Evolutionary conservation across 495 filamentous ascomycete genomes (phyloP).

Genomic region (Penicillium coprophilum): DNA sequence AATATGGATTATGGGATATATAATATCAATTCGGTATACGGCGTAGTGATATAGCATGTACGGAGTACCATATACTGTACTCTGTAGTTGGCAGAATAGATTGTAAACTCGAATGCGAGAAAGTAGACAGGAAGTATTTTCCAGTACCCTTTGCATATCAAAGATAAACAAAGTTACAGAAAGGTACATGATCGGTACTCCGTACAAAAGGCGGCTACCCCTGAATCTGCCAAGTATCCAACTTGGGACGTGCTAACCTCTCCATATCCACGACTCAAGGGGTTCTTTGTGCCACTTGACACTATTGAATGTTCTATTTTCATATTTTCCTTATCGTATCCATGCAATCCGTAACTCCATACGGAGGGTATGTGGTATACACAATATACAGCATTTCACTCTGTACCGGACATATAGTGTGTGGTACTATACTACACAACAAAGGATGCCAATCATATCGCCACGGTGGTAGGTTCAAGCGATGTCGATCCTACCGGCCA

Average conservation of each 20-base stretch:
- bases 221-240: conserved; percentile 17
- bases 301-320: conserved; percentile 32
- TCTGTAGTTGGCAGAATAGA: no score
- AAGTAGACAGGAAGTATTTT: not conserved
- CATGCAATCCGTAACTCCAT: not conserved
- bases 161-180: not conserved
- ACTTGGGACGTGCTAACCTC: conserved; percentile 9
- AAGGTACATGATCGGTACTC: not conserved
- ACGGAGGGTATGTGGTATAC: not conserved
- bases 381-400: not conserved
- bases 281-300: conserved; percentile 7
- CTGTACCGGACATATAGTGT: not conserved
- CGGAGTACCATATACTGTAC: no score
- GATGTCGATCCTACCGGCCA: conserved; percentile 26
- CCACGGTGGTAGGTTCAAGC: conserved; percentile 6
- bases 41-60: no score
- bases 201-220: conserved; percentile 14
- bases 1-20: not conserved
- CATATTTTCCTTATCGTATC: not conserved
- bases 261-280: conserved; percentile 31
- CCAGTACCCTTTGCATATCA: not conserved
- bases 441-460: not conserved
- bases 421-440: not conserved
- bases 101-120: no score
- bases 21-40: no score